A percentile compares a stretch with the other conserved stretches of the same genome.
Conservation (phyloP, 1,284 basidiomycete species). For the Microbotryum scabiosae region DNA sequence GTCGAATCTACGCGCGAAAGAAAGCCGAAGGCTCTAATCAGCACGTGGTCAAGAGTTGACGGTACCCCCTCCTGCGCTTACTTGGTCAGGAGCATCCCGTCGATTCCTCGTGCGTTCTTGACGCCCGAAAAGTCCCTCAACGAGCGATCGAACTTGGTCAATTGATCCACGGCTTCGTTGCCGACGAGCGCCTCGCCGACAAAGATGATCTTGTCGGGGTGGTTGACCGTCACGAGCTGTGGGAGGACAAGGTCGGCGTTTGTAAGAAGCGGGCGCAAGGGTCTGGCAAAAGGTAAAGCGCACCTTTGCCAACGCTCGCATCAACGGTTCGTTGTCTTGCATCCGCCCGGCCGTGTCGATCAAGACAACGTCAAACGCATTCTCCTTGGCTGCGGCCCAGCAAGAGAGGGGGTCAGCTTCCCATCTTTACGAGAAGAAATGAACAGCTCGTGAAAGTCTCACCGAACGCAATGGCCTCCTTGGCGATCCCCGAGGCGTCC, state of each 20-base stretch:
- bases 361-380: slow-evolving; percentile 84
- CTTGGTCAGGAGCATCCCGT: slow-evolving; percentile 93
- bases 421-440: background rate
- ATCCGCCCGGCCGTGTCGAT: slow-evolving; percentile 96
- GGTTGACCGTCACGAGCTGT: slow-evolving; percentile 79
- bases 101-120: slow-evolving; percentile 74
- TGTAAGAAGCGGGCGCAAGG: background rate
- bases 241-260: background rate
- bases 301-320: slow-evolving; percentile 95
- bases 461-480: slow-evolving; percentile 87
- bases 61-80: background rate
- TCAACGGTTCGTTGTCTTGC: slow-evolving; percentile 97
- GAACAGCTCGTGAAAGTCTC: slow-evolving; percentile 29
- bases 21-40: background rate
- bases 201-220: slow-evolving; percentile 90
- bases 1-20: slow-evolving; percentile 54
- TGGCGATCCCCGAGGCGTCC: slow-evolving; percentile 94
- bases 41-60: background rate
- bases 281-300: slow-evolving; percentile 5
- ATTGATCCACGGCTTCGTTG: slow-evolving; percentile 91
- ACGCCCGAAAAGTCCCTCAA: slow-evolving; percentile 74
- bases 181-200: slow-evolving; percentile 93
- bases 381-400: slow-evolving; percentile 57
- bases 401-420: background rate
- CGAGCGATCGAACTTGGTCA: slow-evolving; percentile 87